Evolutionary conservation across 495 filamentous ascomycete species (phyloP), one percentile per base, ranked within the genome.

Genomic region (Penicillium longicatenatum): DNA sequence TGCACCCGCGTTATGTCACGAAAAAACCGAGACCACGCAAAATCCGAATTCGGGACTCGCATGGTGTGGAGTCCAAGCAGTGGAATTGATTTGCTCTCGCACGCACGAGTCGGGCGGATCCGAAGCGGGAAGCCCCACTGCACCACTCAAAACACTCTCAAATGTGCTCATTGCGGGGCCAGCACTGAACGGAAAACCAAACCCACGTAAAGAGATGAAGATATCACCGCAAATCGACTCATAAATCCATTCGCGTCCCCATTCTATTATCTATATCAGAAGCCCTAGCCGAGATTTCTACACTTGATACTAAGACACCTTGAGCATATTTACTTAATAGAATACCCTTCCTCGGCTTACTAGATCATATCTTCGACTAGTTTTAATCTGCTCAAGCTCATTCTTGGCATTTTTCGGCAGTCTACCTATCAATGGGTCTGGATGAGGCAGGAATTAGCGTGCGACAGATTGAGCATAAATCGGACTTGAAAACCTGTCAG

Each of bases 111-210:
- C 56, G 41, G 56, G 30, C 21, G 30, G 42, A 41, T 9, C 42
- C 56, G 50, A 45, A 30, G 33, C 48, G 41, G 42, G 44, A 49
- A 42, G 52, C 5, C 41, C 57, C 57, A 59, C 57, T 35, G 24
- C 41, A 31, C 42, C 30, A 39, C 20, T 41, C 20, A 37, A 56
- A 61, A 55, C 33, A 29, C 52, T n/a, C 58, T 47, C 58, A 60
- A 60, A 60, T 60, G 19, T 60, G 58, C 58, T 60, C 58, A 60
- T 17, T 51, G 49, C 31, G 31, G 49, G 49, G 49, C 49, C 6
- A 4, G 24, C 16, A 52, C 50, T 8, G 22, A 24, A 19, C 44
- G 26, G 26, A 26, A 26, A 26, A 26, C 7, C 7, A 26, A 26
- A 6, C 26, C 7, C 4, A 26, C 0, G 26, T 0, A 4, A 26